Base-by-base conservation (phyloP, 2,329 filamentous ascomycete genomes). In the Aspergillus piperis region DNA sequence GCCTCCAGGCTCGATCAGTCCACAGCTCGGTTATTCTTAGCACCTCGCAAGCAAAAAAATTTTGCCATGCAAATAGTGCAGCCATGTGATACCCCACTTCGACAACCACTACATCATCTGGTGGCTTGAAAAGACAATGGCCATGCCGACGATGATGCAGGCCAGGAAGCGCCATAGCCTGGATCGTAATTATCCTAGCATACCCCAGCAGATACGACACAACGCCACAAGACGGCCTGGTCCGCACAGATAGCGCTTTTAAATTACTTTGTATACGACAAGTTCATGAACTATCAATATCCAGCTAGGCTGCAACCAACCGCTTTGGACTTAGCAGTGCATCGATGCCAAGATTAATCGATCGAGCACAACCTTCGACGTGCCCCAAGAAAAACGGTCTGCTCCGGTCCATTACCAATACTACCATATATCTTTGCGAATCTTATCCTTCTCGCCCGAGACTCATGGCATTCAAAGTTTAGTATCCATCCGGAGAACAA, bases 51-150 rank as follows among this genome's bases (percentile, higher is more conserved):
- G 41, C 41, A 21, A 32, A 32, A 30, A 32, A 54, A 42, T 36
- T 58, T 53, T 41, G 56, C 56, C 17, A 49, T 42, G 27, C 47
- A 51, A 32, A 47, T 50, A 50, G 25, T 30, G 47, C 57, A 51
- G 51, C 57, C 57, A 59, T 59, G 57, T 59, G 57, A 59, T 36
- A 41, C 49, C 51, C 50, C 57, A 54, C 57, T 38, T 15, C 17
- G n/a, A 30, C n/a, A 11, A 49, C 44, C 44, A 49, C 44, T 49
- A 32, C 47, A 50, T 32, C 47, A 50, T 50, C 47, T 27, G 47
- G 47, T 50, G 47, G 47, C 47, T 50, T 36, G 32, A n/a, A 50
- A 50, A 30, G 13, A 30, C 47, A 32, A 50, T 50, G 47, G 47
- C 47, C 25, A 50, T 50, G 47, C 47, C 17, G 47, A 17, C 32